These are phyloP conservation scores for Rhodotorula graminis DNA, from an alignment of 768 basidiomycete genomes.

Conservation along the genomic window DNA sequence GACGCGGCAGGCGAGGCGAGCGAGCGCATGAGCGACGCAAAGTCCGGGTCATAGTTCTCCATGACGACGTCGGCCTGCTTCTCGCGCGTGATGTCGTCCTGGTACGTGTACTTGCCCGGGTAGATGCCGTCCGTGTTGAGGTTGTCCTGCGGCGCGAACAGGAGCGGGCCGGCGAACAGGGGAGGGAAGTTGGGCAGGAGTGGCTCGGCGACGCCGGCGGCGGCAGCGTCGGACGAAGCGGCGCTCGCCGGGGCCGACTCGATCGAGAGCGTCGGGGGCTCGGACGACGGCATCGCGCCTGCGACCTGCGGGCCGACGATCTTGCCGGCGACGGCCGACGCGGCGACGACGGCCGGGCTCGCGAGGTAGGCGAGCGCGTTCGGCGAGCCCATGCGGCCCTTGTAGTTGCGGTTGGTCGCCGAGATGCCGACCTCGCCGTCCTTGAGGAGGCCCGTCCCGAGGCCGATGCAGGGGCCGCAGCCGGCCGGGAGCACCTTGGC, in stretches of 20 bases:
- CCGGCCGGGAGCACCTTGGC: slow-evolving; percentile 90
- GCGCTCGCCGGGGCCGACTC: slow-evolving; percentile 43
- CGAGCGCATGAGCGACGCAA: slow-evolving; percentile 58
- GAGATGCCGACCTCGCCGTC: slow-evolving; percentile 95
- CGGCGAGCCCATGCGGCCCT: slow-evolving; percentile 96
- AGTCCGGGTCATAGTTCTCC: slow-evolving; percentile 95
- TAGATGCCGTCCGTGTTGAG: slow-evolving; percentile 97
- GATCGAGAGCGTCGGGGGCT: slow-evolving; percentile 33
- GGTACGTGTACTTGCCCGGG: slow-evolving; percentile 98
- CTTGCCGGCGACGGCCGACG: slow-evolving; percentile 84
- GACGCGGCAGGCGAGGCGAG: slow-evolving; percentile 41
- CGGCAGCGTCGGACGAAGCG: slow-evolving; percentile 44
- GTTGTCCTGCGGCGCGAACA: slow-evolving; percentile 95
- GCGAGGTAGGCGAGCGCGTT: slow-evolving; percentile 93
- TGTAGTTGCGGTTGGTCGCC: slow-evolving; percentile 97
- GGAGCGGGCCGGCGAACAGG: slow-evolving; percentile 72
- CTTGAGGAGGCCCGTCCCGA: slow-evolving; percentile 84
- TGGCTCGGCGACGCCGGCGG: slow-evolving; percentile 54
- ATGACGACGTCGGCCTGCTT: slow-evolving; percentile 93
- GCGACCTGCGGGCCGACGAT: slow-evolving; percentile 76
- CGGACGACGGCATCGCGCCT: slow-evolving; percentile 49
- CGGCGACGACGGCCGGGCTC: slow-evolving; percentile 93
- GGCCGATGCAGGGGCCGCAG: slow-evolving; percentile 95
- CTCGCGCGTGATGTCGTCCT: slow-evolving; percentile 94
- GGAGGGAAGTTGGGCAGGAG: slow-evolving; percentile 77